Conservation (phyloP, 2,329 filamentous ascomycete genomes). For the Macrophomina pseudophaseolina region DNA sequence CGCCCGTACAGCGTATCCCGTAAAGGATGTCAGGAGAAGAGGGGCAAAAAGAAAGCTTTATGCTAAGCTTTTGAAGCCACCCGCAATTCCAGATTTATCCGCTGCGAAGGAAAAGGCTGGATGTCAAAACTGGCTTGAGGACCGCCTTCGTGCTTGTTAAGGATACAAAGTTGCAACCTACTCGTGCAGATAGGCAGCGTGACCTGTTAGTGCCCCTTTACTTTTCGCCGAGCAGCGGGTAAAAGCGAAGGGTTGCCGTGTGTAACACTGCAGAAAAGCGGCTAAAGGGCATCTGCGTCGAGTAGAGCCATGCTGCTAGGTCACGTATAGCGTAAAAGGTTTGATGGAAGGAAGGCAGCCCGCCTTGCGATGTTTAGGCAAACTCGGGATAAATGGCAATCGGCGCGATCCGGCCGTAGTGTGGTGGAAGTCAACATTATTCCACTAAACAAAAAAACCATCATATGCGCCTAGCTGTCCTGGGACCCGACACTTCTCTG, state of each 20-base stretch:
- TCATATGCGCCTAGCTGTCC: background rate
- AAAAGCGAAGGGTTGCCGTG: background rate
- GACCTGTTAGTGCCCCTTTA: background rate
- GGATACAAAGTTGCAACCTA: too few relatives aligned
- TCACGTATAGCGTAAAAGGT: background rate
- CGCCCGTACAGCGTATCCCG: background rate
- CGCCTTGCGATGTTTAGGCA: background rate
- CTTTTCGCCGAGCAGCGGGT: background rate
- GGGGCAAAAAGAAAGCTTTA: background rate
- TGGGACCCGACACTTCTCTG: too few relatives aligned
- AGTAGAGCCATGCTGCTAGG: background rate
- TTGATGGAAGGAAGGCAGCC: background rate
- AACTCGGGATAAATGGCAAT: background rate
- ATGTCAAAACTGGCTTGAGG: background rate
- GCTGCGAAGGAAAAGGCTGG: background rate
- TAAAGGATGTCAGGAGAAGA: background rate
- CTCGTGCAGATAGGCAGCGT: too few relatives aligned
- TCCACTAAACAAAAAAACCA: background rate
- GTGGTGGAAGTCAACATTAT: background rate
- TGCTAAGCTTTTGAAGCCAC: constrained; percentile 11
- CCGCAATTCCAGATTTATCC: background rate
- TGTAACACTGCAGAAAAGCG: background rate
- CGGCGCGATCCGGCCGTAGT: background rate
- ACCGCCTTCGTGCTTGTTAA: background rate
- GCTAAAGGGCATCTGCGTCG: background rate